Evolutionary conservation across 352 stramenopile genomes (phyloP).

Genomic region (Elongisporangium anandrum): DNA sequence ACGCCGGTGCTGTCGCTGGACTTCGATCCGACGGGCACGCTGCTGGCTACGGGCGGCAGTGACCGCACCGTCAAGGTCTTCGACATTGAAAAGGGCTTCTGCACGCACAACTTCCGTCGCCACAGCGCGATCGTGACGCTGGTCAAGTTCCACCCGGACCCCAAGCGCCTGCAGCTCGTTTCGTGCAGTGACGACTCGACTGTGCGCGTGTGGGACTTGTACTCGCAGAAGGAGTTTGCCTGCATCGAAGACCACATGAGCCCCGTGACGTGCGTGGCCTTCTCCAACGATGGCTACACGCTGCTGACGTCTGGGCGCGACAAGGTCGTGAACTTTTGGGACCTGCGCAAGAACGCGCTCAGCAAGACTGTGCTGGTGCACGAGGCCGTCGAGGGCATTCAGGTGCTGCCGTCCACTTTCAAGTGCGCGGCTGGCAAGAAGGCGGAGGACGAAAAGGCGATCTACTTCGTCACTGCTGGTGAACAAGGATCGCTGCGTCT

Average conservation of each 20-base stretch:
- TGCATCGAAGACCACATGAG: conserved; percentile 95
- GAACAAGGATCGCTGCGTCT: conserved; percentile 88
- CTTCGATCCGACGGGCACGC: conserved; percentile 87
- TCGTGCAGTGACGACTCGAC: conserved; percentile 74
- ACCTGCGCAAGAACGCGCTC: conserved; percentile 76
- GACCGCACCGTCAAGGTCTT: conserved; percentile 95
- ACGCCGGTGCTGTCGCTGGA: conserved; percentile 83
- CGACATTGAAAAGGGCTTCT: conserved; percentile 90
- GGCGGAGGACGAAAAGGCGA: conserved; percentile 46
- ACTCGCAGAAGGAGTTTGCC: conserved; percentile 77
- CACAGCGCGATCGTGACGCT: conserved; percentile 87
- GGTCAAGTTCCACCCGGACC: conserved; percentile 80
- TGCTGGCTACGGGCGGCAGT: conserved; percentile 94
- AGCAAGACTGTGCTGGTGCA: conserved; percentile 93
- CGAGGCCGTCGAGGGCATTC: conserved; percentile 93
- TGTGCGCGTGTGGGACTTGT: conserved; percentile 85
- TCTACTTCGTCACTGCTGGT: conserved; percentile 92
- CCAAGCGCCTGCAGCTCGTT: conserved; percentile 59
- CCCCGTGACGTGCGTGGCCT: conserved; percentile 91
- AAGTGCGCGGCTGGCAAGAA: conserved; percentile 31
- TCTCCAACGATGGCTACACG: conserved; percentile 82
- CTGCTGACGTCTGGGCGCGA: conserved; percentile 90
- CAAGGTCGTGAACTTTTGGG: conserved; percentile 91
- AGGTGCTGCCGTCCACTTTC: conserved; percentile 75
- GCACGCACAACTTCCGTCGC: conserved; percentile 91